Evolutionary conservation across 345 rosid genomes (phyloP).

Genomic region (Pistacia atlantica): DNA sequence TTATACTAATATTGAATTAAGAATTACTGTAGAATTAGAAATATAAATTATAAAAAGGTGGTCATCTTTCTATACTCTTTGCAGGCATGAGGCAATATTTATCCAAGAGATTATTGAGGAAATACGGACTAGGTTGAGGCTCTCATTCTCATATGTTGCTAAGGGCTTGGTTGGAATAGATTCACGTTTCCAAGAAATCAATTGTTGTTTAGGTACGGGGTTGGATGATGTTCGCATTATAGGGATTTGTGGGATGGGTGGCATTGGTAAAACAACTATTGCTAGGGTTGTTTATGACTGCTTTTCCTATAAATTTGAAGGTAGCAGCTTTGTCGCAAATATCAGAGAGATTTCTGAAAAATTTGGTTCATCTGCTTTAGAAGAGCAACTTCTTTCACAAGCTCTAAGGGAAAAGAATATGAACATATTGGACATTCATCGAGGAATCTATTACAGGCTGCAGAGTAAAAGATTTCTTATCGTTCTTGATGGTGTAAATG

Average conservation of each 20-base stretch:
- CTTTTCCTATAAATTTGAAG: not conserved
- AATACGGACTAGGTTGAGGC: not conserved
- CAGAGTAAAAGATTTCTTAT: not conserved
- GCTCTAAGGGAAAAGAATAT: not conserved
- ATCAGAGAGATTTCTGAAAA: not conserved
- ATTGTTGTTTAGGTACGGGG: not conserved
- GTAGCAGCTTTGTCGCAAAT: not conserved
- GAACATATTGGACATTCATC: not conserved
- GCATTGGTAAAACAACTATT: not conserved
- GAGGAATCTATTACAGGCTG: not conserved
- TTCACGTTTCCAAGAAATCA: slow-evolving; percentile 1
- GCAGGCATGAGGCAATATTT: slow-evolving; percentile 21
- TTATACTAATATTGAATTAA: not conserved
- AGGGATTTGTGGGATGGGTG: slow-evolving; percentile 25
- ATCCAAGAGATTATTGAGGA: slow-evolving; percentile 21
- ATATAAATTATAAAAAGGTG: not conserved
- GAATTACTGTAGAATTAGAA: not conserved
- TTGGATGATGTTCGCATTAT: slow-evolving; percentile 12
- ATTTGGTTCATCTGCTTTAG: not conserved
- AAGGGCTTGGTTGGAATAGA: slow-evolving; percentile 21
- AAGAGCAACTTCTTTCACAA: not conserved
- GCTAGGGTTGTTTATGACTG: not conserved
- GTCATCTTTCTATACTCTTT: not conserved
- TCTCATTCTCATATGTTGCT: not conserved
- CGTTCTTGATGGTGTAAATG: not conserved